phyloP scores from a whole-genome alignment of 164 flowering plant species.

The Akebia trifoliata region DNA sequence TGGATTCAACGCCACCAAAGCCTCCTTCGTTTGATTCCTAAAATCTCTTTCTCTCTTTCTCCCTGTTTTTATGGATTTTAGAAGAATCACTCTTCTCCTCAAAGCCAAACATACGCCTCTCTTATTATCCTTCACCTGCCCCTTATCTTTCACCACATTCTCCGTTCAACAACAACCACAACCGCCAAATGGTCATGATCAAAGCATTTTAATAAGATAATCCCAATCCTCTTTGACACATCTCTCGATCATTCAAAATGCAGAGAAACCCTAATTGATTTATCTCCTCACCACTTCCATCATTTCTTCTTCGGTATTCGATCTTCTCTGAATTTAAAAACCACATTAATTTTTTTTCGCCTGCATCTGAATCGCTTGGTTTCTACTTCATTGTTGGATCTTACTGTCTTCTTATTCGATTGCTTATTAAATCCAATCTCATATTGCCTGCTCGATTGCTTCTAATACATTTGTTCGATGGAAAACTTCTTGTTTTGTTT shows the following conservation, averaged over 20 bases:
- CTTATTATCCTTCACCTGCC: constrained; percentile 17
- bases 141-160: constrained; percentile 19
- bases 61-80: constrained; percentile 23
- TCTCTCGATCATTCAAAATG: constrained; percentile 40
- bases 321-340: no score
- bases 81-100: constrained; percentile 12
- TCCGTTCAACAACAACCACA: constrained; percentile 7
- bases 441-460: no score
- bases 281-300: no score
- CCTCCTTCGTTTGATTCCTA: background rate
- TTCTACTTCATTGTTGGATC: no score
- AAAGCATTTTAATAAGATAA: constrained; percentile 20
- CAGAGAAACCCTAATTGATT: no score
- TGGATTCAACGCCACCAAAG: background rate
- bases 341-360: no score
- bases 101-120: constrained; percentile 8
- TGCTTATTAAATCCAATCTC: no score
- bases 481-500: no score
- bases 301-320: no score
- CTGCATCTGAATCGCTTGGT: no score
- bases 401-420: no score
- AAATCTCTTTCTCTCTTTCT: background rate
- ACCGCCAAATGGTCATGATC: constrained; percentile 6
- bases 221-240: constrained; percentile 44
- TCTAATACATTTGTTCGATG: no score